Evolutionary conservation across 257 asterid genomes (phyloP), one percentile per base, ranked within the genome.

Genomic region (Thymus mandschuricus): DNA sequence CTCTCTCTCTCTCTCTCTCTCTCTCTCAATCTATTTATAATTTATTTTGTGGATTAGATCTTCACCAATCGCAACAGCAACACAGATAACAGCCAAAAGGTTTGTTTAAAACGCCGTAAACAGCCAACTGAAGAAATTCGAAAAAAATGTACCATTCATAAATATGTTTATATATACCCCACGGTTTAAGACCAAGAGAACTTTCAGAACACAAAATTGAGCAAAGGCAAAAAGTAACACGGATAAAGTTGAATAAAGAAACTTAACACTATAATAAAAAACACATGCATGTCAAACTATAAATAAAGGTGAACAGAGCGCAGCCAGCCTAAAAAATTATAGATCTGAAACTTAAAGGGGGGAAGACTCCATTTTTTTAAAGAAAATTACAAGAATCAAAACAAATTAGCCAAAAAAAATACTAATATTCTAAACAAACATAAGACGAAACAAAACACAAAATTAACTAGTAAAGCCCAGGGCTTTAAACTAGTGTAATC

Each of bases 221-320:
- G 50, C 62, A 29, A 38, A 35, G 29, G 13, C 29, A 34, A 60
- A 60, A 34, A n/a, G 5, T 2, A 57, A 34, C 1, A 29, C 11
- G 3, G 29, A 12, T 60, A 5, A 60, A 34, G 21, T 60, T 60
- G 6, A 34, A 60, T 11, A 31, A 62, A 28, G 7, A 69, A 31
- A 43, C 3, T 2, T 38, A 38, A 38, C 6, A 3, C 33, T 51
- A n/a, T n/a, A n/a, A n/a, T n/a, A n/a, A 66, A 72, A 61, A 68
- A 61, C 27, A 12, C 40, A 65, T 50, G 66, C 81, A 65, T 29
- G 77, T 58, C 15, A 51, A 40, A 67, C 7, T 9, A 64, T 33
- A 49, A 10, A 63, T 13, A 46, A 69, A 15, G 60, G 33, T 29
- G 61, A 68, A 49, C 31, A 52, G 30, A 66, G 43, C 6, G n/a